Evolutionary conservation across 164 flowering plant species (phyloP), one percentile per base, ranked within the genome.

Genomic region (Liriodendron chinense): DNA sequence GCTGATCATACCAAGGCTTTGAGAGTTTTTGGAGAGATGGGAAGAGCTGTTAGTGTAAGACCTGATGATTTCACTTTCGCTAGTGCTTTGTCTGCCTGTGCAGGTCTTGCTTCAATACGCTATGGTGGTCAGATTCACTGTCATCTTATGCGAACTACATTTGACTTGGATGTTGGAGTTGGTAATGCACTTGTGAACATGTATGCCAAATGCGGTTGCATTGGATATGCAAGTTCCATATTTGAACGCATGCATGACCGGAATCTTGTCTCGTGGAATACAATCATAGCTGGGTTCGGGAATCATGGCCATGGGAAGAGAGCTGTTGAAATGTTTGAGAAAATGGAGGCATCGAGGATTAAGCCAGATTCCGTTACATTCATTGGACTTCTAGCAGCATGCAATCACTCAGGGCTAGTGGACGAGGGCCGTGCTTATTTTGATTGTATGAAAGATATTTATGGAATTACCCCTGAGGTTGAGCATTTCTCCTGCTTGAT

Each of bases 201-300:
- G 95, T 93, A 93, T 78, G 90, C 97, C 13, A 91, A 91, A 82
- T 90, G 95, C 70, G 97, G 97, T 28, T 82, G 75, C 34, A 84
- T 93, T 67, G 71, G 64, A 68, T 76, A 82, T 72, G 89, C 92
- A 24, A 77, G 66, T 47, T 53, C 65, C 9, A 53, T 86, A 26
- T 93, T 91, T 71, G 73, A 81, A 56, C 74, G 18, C 22, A 87
- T 86, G 89, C 9, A 10, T 14, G 50, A 68, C 66, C 86, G 61
- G 47, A 90, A 90, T 80, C 80, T 84, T 69, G 87, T 90, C 47
- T 84, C 94, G 23, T 93, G 95, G 94, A 91, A 91, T 78, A 86
- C 88, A 66, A 85, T 91, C 26, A 89, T 92, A 77, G 83, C 85
- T 26, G 95, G 84, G 26, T 83, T 80, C 77, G 94, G 87, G 48